Base-by-base conservation (phyloP, 305 asterid species). In the Euphrasia arctica region DNA sequence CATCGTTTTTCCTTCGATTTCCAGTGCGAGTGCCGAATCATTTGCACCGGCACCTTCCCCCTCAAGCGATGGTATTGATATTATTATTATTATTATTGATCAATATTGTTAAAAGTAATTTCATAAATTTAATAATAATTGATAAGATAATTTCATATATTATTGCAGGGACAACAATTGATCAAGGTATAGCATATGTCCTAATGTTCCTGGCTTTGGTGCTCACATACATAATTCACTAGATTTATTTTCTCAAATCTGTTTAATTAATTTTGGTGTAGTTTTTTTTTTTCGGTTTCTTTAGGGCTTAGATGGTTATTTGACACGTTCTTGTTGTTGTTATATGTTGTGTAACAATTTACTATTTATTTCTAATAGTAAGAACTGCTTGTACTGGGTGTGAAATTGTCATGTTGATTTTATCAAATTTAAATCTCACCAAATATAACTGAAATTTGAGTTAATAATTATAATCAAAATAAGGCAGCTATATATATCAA, bases 141-240 rank as follows among this genome's bases (percentile, higher is more conserved):
- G 9, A 1, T 31, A 31, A 31, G 34, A 31, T 31, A 31, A 31
- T 31, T 5, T 1, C 1, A 2, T 36, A 36, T 31, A 52, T 48
- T 61, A 61, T 32, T 62, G 11, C 81, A 86, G 96, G 95, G 62
- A 81, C 82, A 54, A 62, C 92, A 22, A 74, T 86, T 66, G 95
- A 89, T 70, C 92, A 89, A 76, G 84, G 90, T 4, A 77, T 89
- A 61, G 96, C 92, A 11, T 86, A 83, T 68, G 48, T 68, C 57
- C 80, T 89, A 45, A 86, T 89, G 96, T 73, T 86, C 65, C 67
- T 84, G 68, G 96, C 95, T 57, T 78, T 89, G 95, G 89, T 79
- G 50, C 67, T 89, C 57, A 89, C 96, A 54, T 89, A 89, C 69
- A 73, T 85, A 59, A 80, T 88, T 79, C 94, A 88, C 43, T 85